A percentile compares a stretch with the other conserved stretches of the same genome.
Conservation (phyloP, 140 eudicot genomes). For the Stevia rebaudiana region DNA sequence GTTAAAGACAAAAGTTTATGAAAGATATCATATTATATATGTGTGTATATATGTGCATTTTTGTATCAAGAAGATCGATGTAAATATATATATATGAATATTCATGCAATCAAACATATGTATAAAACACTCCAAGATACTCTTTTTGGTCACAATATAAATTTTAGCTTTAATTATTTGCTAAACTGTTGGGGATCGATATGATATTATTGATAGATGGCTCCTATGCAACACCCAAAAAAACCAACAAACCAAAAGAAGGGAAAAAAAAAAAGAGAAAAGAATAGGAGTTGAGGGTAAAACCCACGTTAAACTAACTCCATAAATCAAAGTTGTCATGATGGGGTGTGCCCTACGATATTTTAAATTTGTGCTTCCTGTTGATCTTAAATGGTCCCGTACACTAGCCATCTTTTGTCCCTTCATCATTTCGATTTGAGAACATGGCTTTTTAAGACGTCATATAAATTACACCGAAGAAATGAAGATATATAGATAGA, state of each 20-base stretch:
- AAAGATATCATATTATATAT: no score
- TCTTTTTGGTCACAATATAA: not conserved
- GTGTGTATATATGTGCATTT: no score
- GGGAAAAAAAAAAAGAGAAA: not conserved
- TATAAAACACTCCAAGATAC: not conserved
- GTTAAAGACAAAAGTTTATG: no score
- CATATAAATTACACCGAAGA: conserved; percentile 13
- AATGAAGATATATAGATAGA: no score
- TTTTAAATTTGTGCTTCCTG: conserved; percentile 4
- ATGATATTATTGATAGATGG: not conserved
- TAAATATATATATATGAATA: no score
- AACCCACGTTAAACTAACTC: not conserved
- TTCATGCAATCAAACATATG: not conserved
- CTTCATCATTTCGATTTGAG: conserved; percentile 18
- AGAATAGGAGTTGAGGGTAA: not conserved
- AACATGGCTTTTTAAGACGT: conserved; percentile 12
- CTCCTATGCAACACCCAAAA: not conserved
- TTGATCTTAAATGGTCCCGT: conserved; percentile 15
- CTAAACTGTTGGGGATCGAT: not conserved
- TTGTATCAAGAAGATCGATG: no score
- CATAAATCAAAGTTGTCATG: conserved; percentile 8
- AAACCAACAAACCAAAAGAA: no score
- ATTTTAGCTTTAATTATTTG: not conserved
- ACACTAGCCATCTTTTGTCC: not conserved
- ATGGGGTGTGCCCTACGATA: conserved; percentile 15